phyloP scores from a whole-genome alignment of 2,329 filamentous ascomycete species.

The Xylaria sp. region DNA sequence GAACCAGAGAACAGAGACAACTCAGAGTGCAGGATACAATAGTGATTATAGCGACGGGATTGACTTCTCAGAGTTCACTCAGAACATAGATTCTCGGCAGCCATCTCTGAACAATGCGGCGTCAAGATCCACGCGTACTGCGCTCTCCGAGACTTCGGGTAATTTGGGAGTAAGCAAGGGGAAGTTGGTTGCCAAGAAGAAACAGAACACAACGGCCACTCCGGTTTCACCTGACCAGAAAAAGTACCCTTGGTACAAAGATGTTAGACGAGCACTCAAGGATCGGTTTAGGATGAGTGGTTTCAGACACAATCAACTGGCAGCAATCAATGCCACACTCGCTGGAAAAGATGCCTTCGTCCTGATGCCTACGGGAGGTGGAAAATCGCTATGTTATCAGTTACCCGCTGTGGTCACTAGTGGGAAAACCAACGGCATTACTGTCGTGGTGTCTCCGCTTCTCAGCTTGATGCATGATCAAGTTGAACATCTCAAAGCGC shows the following conservation, averaged over 20 bases:
- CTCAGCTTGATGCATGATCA: slow-evolving; percentile 98
- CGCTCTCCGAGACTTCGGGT: slow-evolving; percentile 46
- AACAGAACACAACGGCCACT: slow-evolving; percentile 29
- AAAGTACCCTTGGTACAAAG: slow-evolving; percentile 74
- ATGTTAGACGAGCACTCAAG: slow-evolving; percentile 75
- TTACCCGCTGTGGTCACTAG: slow-evolving; percentile 77
- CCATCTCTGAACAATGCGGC: slow-evolving; percentile 28
- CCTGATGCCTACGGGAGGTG: slow-evolving; percentile 94
- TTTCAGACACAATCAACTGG: slow-evolving; percentile 86
- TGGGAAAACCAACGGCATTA: slow-evolving; percentile 79
- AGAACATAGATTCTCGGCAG: slow-evolving; percentile 44
- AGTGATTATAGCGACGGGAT: slow-evolving; percentile 48
- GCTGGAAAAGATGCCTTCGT: slow-evolving; percentile 86
- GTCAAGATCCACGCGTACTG: slow-evolving; percentile 31
- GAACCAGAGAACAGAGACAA: slow-evolving; percentile 22
- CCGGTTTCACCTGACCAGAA: slow-evolving; percentile 50
- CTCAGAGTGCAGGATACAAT: slow-evolving; percentile 24
- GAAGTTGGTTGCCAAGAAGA: slow-evolving; percentile 32
- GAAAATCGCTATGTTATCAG: slow-evolving; percentile 96
- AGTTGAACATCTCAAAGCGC: slow-evolving; percentile 69
- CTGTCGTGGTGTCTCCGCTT: slow-evolving; percentile 89
- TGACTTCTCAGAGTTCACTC: slow-evolving; percentile 48
- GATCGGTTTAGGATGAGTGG: slow-evolving; percentile 78
- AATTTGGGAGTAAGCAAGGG: slow-evolving; percentile 37
- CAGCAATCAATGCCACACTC: slow-evolving; percentile 92